Base-by-base conservation (phyloP, 768 basidiomycete genomes). In the Calvatia gigantea region DNA sequence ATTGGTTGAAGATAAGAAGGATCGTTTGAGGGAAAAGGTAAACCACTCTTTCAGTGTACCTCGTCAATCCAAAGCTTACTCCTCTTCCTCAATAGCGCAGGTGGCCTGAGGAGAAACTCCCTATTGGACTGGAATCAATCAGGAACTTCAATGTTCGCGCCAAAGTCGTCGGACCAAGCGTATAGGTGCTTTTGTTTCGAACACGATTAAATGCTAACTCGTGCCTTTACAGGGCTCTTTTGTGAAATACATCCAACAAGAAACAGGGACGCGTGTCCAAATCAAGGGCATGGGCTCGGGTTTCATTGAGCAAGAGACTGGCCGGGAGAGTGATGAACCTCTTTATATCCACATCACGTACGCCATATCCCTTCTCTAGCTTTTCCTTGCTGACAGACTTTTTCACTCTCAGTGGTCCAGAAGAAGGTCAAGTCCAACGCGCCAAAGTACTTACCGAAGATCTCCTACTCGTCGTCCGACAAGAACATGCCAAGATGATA, bases 61-160 rank as follows among this genome's bases (percentile, higher is more conserved):
- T 25, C 31, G 12, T 19, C 49, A 9, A 9, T 23, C 31, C n/a
- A 12, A 15, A 12, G 12, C 55, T 3, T 25, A 38, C 42, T 35
- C 4, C 14, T 12, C 32, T 19, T 28, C 9, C n/a, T 37, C 31
- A 38, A 27, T 28, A 91, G 87, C 79, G 89, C 51, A 94, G 93
- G 81, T 95, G 94, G 94, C 91, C 92, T 1, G 94, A 95, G 65
- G 92, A 92, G 69, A 94, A 94, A 70, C 70, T 96, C 6, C 83
- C 83, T 0, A 88, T 96, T 42, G 86, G 84, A 5, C 66, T 96
- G 49, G 92, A 96, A 25, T 84, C 83, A 38, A 81, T 95, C 59
- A 79, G 94, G 46, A 94, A 94, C 70, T 96, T 96, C 71, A 95
- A 96, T 68, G 85, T 96, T 38, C 80, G 94, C 48, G 94, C 94